phyloP scores from a whole-genome alignment of 306 rosid species.

The Carpinus viminea region DNA sequence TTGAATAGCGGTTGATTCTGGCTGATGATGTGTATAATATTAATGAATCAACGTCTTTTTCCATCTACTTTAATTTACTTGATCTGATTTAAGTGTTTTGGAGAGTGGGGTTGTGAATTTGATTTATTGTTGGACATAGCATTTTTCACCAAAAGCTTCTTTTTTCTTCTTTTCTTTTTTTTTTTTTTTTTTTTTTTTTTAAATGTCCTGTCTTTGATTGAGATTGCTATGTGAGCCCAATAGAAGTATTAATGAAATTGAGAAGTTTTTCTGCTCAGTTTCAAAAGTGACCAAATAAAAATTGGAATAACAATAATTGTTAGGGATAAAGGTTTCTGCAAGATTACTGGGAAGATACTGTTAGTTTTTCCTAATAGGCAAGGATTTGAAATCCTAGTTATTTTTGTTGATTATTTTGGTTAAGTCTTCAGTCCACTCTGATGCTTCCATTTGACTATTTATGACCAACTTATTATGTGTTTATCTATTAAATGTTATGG shows the following conservation, averaged over 20 bases:
- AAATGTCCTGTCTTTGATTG: not conserved
- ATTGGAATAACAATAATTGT: not conserved
- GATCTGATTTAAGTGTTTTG: not conserved
- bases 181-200: no score
- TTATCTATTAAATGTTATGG: conserved; percentile 2
- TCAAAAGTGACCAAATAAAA: not conserved
- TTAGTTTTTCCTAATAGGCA: not conserved
- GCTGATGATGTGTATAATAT: not conserved
- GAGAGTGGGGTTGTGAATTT: not conserved
- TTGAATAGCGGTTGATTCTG: not conserved
- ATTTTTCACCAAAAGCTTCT: not conserved
- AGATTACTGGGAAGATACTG: not conserved
- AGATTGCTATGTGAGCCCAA: not conserved
- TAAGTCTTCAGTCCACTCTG: not conserved
- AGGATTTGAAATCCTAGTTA: not conserved
- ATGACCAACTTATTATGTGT: conserved; percentile 3
- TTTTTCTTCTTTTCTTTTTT: no score
- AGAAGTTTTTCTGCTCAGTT: not conserved
- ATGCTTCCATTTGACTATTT: not conserved
- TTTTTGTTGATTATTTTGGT: not conserved
- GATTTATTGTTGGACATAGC: no score
- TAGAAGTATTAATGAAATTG: not conserved
- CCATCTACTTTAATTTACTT: not conserved
- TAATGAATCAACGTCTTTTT: not conserved
- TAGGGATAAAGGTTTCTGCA: not conserved